Percentiles rank a stretch among this genome's conserved stretches.
phyloP scores from a whole-genome alignment of 441 rosid species.

The Erodium moschatum region DNA sequence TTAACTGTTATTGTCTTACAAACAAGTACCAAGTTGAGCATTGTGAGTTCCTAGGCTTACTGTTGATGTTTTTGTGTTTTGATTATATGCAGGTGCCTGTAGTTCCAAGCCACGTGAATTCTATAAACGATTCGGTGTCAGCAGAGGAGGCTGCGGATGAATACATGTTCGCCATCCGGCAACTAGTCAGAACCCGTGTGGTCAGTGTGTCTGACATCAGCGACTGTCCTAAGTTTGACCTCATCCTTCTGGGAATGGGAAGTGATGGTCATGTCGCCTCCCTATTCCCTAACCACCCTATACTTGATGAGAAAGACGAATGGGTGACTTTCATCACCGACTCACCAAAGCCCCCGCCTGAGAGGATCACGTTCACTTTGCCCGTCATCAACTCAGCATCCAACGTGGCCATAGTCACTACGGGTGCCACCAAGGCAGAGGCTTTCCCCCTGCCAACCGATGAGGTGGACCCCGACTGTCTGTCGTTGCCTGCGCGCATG shows the following conservation, averaged over 20 bases:
- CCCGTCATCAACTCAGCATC: conserved; percentile 89
- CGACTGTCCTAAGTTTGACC: conserved; percentile 87
- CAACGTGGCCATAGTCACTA: conserved; percentile 56
- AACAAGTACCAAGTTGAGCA: too few relatives aligned
- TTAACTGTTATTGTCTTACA: too few relatives aligned
- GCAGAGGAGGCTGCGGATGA: conserved; percentile 81
- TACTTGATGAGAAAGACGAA: conserved; percentile 46
- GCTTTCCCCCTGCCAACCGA: conserved; percentile 61
- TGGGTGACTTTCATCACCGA: conserved; percentile 76
- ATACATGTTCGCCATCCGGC: conserved; percentile 65
- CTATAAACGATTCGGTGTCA: conserved; percentile 67
- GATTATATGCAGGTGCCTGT: conserved; percentile 51
- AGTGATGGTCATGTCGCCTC: conserved; percentile 87
- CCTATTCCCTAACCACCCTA: conserved; percentile 63
- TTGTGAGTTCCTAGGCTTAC: neutral
- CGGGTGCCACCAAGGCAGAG: conserved; percentile 72
- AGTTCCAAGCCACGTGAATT: conserved; percentile 64
- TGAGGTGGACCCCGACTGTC: conserved; percentile 28
- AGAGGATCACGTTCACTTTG: conserved; percentile 84
- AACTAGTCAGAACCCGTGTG: conserved; percentile 54
- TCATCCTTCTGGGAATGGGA: conserved; percentile 85
- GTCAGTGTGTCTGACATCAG: conserved; percentile 57
- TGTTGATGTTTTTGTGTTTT: neutral
- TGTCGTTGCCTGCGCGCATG: conserved; percentile 52
- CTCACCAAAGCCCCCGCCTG: conserved; percentile 78